phyloP scores from a whole-genome alignment of 352 stramenopile species.

The Phytophthora capsici region DNA sequence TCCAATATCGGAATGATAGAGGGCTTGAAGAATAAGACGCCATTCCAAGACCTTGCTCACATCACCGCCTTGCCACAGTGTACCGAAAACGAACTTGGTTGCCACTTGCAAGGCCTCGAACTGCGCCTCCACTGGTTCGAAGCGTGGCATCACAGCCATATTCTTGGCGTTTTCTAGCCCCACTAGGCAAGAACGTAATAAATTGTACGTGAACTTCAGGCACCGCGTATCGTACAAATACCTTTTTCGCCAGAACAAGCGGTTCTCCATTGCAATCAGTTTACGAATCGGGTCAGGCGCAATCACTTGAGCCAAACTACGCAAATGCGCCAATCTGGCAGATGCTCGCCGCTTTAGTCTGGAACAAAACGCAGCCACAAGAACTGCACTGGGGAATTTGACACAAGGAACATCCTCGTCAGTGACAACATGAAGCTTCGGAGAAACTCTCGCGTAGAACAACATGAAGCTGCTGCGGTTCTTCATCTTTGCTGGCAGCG shows the following conservation, averaged over 20 bases:
- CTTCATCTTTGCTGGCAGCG: conserved; percentile 59
- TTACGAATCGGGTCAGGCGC: conserved; percentile 76
- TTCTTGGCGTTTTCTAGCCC: conserved; percentile 45
- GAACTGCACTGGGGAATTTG: conserved; percentile 30
- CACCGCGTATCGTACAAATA: conserved; percentile 83
- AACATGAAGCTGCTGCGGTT: conserved; percentile 91
- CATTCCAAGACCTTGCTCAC: conserved; percentile 78
- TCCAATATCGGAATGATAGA: conserved; percentile 77
- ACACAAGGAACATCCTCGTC: conserved; percentile 28
- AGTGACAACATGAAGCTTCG: conserved; percentile 41
- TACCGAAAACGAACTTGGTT: conserved; percentile 89
- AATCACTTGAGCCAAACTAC: conserved; percentile 56
- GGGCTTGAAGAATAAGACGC: conserved; percentile 62
- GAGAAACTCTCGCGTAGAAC: conserved; percentile 72
- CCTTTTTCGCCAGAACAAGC: conserved; percentile 86
- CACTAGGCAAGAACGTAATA: conserved; percentile 69
- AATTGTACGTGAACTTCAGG: conserved; percentile 81
- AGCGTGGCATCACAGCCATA: conserved; percentile 52
- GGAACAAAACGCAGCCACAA: conserved; percentile 50
- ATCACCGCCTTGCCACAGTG: conserved; percentile 83
- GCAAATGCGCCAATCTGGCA: conserved; percentile 51
- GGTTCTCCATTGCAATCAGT: conserved; percentile 84
- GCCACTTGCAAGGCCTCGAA: conserved; percentile 79
- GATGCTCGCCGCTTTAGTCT: conserved; percentile 43
- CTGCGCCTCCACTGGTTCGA: conserved; percentile 70